A percentile compares a stretch with the other conserved stretches of the same genome.
These are phyloP conservation scores for Turritis glabra DNA, from an alignment of 345 rosid genomes.

Conservation along the genomic window DNA sequence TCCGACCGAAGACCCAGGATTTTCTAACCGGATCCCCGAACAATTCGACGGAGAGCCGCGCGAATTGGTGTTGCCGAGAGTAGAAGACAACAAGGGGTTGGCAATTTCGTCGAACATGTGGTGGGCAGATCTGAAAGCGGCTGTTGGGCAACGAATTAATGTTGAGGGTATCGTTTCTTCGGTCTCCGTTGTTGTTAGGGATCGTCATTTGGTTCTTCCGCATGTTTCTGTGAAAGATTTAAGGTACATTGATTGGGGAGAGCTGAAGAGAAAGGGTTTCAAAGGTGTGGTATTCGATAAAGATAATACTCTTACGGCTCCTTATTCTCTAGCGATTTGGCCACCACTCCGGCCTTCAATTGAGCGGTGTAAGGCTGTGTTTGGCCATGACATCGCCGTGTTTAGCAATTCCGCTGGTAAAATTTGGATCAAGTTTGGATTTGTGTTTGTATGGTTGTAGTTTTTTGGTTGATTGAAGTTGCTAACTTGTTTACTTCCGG, in stretches of 20 bases:
- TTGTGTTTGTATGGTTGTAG: not conserved
- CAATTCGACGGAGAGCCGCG: constrained; percentile 32
- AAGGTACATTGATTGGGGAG: constrained; percentile 80
- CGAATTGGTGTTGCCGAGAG: constrained; percentile 13
- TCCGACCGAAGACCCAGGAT: constrained; percentile 29
- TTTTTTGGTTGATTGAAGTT: constrained; percentile 10
- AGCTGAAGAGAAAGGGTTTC: constrained; percentile 75
- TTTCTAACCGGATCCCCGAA: constrained; percentile 42
- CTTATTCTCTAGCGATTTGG: constrained; percentile 81
- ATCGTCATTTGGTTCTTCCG: constrained; percentile 76
- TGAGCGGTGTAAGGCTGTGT: constrained; percentile 73
- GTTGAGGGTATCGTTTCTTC: constrained; percentile 82
- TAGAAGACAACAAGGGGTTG: not conserved
- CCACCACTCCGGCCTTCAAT: constrained; percentile 62
- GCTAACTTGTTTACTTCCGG: not conserved
- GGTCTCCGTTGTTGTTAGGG: constrained; percentile 50
- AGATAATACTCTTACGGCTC: constrained; percentile 92
- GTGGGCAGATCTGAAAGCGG: constrained; percentile 92
- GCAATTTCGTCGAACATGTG: constrained; percentile 77
- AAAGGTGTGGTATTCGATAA: constrained; percentile 95
- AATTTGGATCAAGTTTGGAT: constrained; percentile 13
- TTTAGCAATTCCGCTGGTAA: constrained; percentile 97
- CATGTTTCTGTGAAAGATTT: constrained; percentile 75
- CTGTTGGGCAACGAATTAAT: constrained; percentile 85
- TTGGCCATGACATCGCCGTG: constrained; percentile 80